Base-by-base conservation (phyloP, 2,329 filamentous ascomycete species). In the Exophiala alcalophila region DNA sequence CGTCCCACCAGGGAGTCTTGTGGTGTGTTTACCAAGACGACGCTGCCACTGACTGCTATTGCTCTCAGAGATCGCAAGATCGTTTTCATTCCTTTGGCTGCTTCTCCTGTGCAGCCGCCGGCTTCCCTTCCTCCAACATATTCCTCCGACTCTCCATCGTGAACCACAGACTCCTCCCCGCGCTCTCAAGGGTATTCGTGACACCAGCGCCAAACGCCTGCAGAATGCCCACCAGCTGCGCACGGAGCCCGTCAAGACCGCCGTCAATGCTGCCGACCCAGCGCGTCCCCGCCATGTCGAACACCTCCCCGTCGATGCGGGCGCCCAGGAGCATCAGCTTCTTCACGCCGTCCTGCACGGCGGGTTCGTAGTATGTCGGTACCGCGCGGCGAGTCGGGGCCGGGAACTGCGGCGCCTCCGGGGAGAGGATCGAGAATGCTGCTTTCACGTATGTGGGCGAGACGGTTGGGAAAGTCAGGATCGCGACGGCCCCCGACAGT, bases 261-360 rank as follows among this genome's bases (percentile, higher is more conserved):
- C 88, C 88, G 54, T 84, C 73, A 57, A 97, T 94, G 24, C 83
- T 76, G 44, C 88, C 78, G 30, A 83, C 75, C 83, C 83, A 86
- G 59, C 74, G 79, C 19, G 74, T 72, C 40, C 85, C 84, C 8
- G 83, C 80, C 32, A 77, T 66, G 61, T 96, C 90, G 58, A 95
- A 90, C 21, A 88, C 79, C 64, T 81, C 83, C 50, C 86, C 86
- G 61, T 98, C 92, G 20, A 96, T 78, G 37, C 92, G 76, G 10
- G 90, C 90, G 39, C 89, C 92, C 10, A 98, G 69, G 23, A 98
- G 68, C 63, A 94, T 73, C 51, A 98, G 68, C 69, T 98, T 98
- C 59, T 88, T 81, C 55, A 98, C 64, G 5, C 86, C 92, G 52
- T 71, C 78, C 66, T 96, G 90, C 40, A 91, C 86, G 2, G 74